Conservation (phyloP, 441 rosid genomes). For the Pelargonium fulgidum region DNA sequence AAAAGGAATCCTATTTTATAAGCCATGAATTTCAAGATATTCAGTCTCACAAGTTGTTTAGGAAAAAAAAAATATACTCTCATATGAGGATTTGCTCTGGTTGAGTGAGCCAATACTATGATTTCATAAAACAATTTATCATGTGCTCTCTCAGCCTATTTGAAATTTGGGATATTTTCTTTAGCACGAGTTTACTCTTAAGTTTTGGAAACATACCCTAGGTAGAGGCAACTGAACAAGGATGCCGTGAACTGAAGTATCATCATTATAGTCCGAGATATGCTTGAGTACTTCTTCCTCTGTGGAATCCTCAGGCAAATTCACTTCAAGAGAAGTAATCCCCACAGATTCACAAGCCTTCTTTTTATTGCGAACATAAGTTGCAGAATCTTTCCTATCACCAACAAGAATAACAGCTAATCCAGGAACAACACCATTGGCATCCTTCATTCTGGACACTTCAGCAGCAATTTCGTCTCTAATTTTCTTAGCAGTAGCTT, state of each 20-base stretch:
- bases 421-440: slow-evolving; percentile 60
- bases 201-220: slow-evolving; percentile 39
- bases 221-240: slow-evolving; percentile 87
- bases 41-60: not conserved
- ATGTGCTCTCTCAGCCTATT: no score
- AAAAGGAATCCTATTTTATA: no score
- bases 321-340: slow-evolving; percentile 58
- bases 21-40: not conserved
- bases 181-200: not conserved
- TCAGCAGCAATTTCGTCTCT: slow-evolving; percentile 59
- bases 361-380: slow-evolving; percentile 81
- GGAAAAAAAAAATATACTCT: not conserved
- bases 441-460: slow-evolving; percentile 70
- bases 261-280: slow-evolving; percentile 51
- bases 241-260: slow-evolving; percentile 78
- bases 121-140: no score
- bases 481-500: slow-evolving; percentile 55
- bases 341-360: slow-evolving; percentile 85
- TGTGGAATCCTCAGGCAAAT: slow-evolving; percentile 44
- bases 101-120: not conserved
- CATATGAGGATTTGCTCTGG: not conserved
- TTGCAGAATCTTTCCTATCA: slow-evolving; percentile 72
- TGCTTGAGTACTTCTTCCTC: slow-evolving; percentile 59
- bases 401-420: slow-evolving; percentile 84
- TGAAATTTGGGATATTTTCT: no score